Conservation (phyloP, 305 asterid species). For the Solanum hybrid region DNA sequence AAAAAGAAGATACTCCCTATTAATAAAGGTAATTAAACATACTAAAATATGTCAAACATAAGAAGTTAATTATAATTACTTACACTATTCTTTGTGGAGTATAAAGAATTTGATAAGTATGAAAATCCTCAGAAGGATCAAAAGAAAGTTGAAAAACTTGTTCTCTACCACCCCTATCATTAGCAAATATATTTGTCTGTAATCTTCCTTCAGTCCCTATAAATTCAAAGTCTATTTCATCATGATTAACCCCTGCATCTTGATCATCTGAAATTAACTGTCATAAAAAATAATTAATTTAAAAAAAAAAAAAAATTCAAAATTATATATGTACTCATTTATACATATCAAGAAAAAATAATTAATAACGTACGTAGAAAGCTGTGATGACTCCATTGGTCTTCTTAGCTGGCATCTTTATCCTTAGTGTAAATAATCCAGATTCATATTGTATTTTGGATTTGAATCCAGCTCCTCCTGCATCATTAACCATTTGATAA, state of each 20-base stretch:
- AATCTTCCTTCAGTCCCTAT: constrained; percentile 16
- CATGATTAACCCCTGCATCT: not conserved
- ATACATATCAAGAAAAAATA: not conserved
- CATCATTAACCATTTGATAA: not conserved
- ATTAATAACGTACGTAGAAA: constrained; percentile 19
- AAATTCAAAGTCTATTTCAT: constrained; percentile 33
- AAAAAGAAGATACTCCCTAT: not conserved
- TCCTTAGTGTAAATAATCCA: constrained; percentile 12
- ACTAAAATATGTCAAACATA: not conserved
- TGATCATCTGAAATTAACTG: constrained; percentile 23
- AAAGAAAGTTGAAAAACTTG: constrained; percentile 28
- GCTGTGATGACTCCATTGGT: constrained; percentile 19
- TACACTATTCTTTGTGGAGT: constrained; percentile 23
- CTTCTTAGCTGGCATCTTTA: constrained; percentile 18
- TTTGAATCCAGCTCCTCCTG: constrained; percentile 38
- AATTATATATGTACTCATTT: not conserved
- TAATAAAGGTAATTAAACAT: not conserved
- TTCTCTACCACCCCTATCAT: constrained; percentile 30
- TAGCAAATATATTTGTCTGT: constrained; percentile 25
- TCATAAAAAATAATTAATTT: not conserved
- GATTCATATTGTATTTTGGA: constrained; percentile 14
- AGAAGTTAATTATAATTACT: not conserved
- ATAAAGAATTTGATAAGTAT: constrained; percentile 25
- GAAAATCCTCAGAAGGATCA: constrained; percentile 23
- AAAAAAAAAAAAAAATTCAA: too few species aligned